Evolutionary conservation across 805 yeast genomes (phyloP).

Genomic region (Groenewaldozyma salmanticensis): DNA sequence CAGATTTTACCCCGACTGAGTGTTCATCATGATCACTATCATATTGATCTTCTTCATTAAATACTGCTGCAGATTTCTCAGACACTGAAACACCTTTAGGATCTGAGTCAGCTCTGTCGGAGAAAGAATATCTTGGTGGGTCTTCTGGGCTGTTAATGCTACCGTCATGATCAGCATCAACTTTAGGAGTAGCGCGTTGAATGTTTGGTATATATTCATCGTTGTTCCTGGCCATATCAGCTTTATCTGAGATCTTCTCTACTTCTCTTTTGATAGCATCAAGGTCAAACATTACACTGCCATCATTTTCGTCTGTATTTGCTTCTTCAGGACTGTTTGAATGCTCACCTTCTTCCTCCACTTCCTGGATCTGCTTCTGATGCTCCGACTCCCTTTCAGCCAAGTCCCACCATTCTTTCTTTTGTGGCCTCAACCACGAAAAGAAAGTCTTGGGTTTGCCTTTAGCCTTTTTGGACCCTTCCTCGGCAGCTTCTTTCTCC

Average conservation of each 20-base stretch:
- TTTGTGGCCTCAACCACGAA: conserved; percentile 39
- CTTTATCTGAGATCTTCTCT: conserved; percentile 20
- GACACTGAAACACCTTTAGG: too few relatives aligned
- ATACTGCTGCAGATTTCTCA: too few relatives aligned
- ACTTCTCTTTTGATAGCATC: conserved; percentile 31
- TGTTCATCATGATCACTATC: too few relatives aligned
- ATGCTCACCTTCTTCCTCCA: conserved; percentile 35
- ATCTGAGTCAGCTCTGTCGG: too few relatives aligned
- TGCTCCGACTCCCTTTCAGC: conserved; percentile 27
- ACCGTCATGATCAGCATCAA: too few relatives aligned
- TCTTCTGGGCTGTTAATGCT: too few relatives aligned
- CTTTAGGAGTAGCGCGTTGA: too few relatives aligned
- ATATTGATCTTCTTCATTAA: too few relatives aligned
- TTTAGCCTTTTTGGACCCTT: conserved; percentile 12
- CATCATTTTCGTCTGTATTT: conserved; percentile 32
- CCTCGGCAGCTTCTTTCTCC: conserved; percentile 22
- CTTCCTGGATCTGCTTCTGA: conserved; percentile 30
- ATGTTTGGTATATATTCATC: too few relatives aligned
- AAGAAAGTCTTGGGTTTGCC: conserved; percentile 30
- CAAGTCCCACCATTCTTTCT: conserved; percentile 50
- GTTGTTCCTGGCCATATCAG: too few relatives aligned
- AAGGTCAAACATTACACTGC: conserved; percentile 32
- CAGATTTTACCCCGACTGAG: too few relatives aligned
- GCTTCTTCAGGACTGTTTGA: conserved; percentile 31
- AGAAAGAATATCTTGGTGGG: too few relatives aligned